phyloP scores from a whole-genome alignment of 257 asterid genomes.

The Nyctanthes arbortristis region DNA sequence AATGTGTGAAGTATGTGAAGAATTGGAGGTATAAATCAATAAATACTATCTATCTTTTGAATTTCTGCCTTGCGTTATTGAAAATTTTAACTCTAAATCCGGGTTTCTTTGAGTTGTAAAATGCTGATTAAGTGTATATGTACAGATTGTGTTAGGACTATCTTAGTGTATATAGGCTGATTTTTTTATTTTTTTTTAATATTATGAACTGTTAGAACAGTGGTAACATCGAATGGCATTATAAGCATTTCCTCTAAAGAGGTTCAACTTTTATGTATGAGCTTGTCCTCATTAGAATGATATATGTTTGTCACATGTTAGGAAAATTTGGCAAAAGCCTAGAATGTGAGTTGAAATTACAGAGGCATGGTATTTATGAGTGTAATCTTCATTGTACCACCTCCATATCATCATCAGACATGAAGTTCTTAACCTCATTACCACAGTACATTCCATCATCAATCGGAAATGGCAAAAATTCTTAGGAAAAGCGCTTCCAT shows the following conservation, averaged over 20 bases:
- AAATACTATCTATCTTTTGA: no score
- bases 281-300: conserved; percentile 15
- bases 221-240: conserved; percentile 1
- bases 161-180: no score
- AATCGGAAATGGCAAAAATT: conserved; percentile 25
- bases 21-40: no score
- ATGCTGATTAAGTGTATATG: no score
- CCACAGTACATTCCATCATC: conserved; percentile 23
- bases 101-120: no score
- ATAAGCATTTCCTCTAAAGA: neutral
- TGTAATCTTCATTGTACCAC: conserved; percentile 26
- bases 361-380: neutral
- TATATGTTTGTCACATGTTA: conserved; percentile 3
- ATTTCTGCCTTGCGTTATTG: no score
- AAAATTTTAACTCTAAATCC: no score
- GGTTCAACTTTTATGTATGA: conserved; percentile 1
- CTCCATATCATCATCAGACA: conserved; percentile 51
- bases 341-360: conserved; percentile 3
- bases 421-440: neutral
- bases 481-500: conserved; percentile 25
- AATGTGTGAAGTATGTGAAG: no score
- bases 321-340: conserved; percentile 7
- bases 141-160: no score
- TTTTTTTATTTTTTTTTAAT: no score
- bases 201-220: no score